phyloP scores from a whole-genome alignment of 306 rosid species.

The Prunus dulcis region DNA sequence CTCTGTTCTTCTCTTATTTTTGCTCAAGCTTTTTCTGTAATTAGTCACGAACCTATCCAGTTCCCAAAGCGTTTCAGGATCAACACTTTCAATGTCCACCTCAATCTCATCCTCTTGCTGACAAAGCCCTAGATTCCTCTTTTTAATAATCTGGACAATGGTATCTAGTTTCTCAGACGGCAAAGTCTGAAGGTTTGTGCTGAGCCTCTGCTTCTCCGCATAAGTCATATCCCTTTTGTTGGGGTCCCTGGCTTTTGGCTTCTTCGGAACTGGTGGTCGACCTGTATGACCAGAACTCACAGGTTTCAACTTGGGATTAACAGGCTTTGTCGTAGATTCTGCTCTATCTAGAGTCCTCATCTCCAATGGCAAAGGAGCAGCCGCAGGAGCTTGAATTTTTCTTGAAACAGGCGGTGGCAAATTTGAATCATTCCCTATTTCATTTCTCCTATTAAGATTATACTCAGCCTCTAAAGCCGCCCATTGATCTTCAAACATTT shows the following conservation, averaged over 20 bases:
- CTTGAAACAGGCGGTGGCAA: slow-evolving; percentile 46
- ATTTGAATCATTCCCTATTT: slow-evolving; percentile 30
- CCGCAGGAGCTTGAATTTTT: slow-evolving; percentile 24
- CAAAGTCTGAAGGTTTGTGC: slow-evolving; percentile 64
- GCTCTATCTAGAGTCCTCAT: slow-evolving; percentile 49
- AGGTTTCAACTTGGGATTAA: slow-evolving; percentile 26
- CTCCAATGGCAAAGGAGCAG: slow-evolving; percentile 31
- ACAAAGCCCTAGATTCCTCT: slow-evolving; percentile 57
- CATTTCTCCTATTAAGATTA: slow-evolving; percentile 47
- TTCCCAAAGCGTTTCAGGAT: slow-evolving; percentile 92
- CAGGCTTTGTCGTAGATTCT: slow-evolving; percentile 47
- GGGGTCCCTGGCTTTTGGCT: slow-evolving; percentile 78
- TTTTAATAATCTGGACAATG: slow-evolving; percentile 76
- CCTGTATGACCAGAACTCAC: slow-evolving; percentile 44
- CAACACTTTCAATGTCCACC: slow-evolving; percentile 81
- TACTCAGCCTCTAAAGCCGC: slow-evolving; percentile 49
- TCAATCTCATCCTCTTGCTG: slow-evolving; percentile 95
- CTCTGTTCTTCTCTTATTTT: slow-evolving; percentile 67
- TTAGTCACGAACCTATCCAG: slow-evolving; percentile 83
- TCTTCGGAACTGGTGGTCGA: slow-evolving; percentile 56
- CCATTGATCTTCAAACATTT: slow-evolving; percentile 81
- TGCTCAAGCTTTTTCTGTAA: slow-evolving; percentile 75
- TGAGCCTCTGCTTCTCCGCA: slow-evolving; percentile 83
- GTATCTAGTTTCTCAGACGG: slow-evolving; percentile 79
- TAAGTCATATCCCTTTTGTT: slow-evolving; percentile 77